Conservation (phyloP, 208 protist species). For the Herpetomonas muscarum region DNA sequence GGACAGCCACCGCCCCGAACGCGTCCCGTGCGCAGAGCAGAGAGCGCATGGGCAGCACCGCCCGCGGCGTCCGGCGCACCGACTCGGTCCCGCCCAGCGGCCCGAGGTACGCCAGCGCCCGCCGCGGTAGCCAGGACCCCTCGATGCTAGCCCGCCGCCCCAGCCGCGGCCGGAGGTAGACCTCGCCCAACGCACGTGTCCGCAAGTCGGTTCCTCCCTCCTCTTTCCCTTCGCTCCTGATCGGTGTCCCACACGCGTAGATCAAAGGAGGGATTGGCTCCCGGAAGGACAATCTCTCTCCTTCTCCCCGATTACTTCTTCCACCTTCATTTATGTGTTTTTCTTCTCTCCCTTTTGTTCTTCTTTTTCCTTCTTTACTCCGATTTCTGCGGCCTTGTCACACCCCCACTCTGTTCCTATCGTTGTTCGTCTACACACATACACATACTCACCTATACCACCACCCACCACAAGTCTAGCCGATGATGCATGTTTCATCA, state of each 20-base stretch:
- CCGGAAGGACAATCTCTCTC: neutral
- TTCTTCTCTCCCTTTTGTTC: slow-evolving; percentile 5
- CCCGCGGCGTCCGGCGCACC: slow-evolving; percentile 26
- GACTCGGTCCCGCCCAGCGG: slow-evolving; percentile 42
- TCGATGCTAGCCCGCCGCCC: slow-evolving; percentile 4
- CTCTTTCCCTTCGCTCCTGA: too few species aligned
- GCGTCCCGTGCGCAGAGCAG: slow-evolving; percentile 36
- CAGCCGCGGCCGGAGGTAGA: slow-evolving; percentile 14
- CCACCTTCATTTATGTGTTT: neutral
- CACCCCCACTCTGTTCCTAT: too few species aligned
- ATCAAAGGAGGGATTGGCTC: too few species aligned
- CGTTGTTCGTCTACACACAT: too few species aligned
- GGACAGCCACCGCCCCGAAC: slow-evolving; percentile 46
- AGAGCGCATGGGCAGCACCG: slow-evolving; percentile 21
- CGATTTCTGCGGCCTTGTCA: too few species aligned
- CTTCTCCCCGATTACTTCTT: neutral
- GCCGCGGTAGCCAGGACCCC: slow-evolving; percentile 13
- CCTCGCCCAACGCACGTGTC: neutral
- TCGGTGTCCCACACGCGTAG: neutral
- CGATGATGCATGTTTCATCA: neutral
- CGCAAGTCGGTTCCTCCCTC: too few species aligned
- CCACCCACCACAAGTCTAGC: neutral
- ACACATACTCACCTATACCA: neutral
- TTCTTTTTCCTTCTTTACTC: neutral
- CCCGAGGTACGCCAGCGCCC: slow-evolving; percentile 32